Evolutionary conservation across 768 basidiomycete genomes (phyloP), one percentile per base, ranked within the genome.

Genomic region (Pisolithus sp.): DNA sequence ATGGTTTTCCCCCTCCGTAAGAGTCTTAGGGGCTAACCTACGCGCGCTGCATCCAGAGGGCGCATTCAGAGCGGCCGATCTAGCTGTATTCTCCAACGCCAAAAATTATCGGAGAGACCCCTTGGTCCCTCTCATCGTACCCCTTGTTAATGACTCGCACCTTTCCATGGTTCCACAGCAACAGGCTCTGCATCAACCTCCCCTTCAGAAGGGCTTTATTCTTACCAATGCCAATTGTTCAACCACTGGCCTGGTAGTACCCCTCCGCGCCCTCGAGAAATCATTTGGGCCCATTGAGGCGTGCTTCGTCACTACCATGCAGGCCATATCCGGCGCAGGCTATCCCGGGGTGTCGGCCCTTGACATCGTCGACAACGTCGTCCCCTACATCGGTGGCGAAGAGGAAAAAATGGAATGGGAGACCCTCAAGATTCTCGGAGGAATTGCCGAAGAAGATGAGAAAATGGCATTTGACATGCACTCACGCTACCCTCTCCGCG

Each of bases 381-480:
- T 99, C 2, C 96, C 96, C 5, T 85, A 89, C 70, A 98, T 99
- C 67, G 70, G 80, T 17, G 92, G 94, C 46, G 95, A 97, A 64
- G 89, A 93, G 61, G 96, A 98, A 65, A 99, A 98, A 68, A 93
- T 98, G 57, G 95, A 99, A 67, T 99, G 96, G 96, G 96, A 99
- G 73, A 86, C 91, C 6, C 79, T 89, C 60, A 99, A 98, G 75
- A 99, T 99, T 62, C 82, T 99, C 20, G 95, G 96, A 21, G 92
- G 86, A 3, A 60, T 97, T 51, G 61, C 73, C 3, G 75, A 75
- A 46, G 82, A 84, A 51, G 71, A 76, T 30, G 79, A 77, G 2
- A 57, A 66, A 5, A 79, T 77, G 52, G 62, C 78, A 10, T 98
- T 96, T 67, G 94, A 96, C 64, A 85, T 91, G 80, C 93, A 93